phyloP scores from a whole-genome alignment of 768 basidiomycete genomes.

The Boletus rex-veris region DNA sequence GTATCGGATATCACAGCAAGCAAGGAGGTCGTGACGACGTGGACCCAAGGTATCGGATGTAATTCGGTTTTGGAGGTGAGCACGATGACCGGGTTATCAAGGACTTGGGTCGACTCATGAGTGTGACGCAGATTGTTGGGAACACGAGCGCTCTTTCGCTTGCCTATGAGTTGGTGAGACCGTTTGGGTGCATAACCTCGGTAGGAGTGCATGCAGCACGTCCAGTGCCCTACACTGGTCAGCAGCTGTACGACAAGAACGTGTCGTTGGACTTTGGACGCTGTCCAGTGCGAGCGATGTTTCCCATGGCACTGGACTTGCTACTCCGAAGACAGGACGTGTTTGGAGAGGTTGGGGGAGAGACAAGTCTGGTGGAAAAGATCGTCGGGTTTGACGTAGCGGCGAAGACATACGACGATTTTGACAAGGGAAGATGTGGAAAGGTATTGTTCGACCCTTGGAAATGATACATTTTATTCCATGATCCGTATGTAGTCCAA shows the following conservation, averaged over 20 bases:
- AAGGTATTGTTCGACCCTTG: constrained; percentile 79
- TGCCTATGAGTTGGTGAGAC: constrained; percentile 66
- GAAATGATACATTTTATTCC: constrained; percentile 32
- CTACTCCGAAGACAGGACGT: constrained; percentile 68
- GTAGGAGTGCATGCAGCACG: constrained; percentile 67
- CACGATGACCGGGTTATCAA: neutral
- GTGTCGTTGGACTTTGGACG: constrained; percentile 78
- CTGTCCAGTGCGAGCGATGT: constrained; percentile 76
- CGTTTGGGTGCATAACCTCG: constrained; percentile 72
- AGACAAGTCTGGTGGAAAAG: constrained; percentile 61
- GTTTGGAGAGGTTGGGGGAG: constrained; percentile 65
- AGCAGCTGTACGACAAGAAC: constrained; percentile 70
- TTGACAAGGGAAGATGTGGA: constrained; percentile 69
- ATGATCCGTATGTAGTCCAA: neutral
- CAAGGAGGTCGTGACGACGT: constrained; percentile 44
- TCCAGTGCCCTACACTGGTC: constrained; percentile 52
- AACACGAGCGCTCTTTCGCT: constrained; percentile 59
- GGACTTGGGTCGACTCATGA: neutral
- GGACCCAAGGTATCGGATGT: constrained; percentile 59
- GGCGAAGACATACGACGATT: constrained; percentile 55
- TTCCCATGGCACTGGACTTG: constrained; percentile 66
- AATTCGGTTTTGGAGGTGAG: constrained; percentile 66
- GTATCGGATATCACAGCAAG: constrained; percentile 51
- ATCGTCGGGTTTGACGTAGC: constrained; percentile 61
- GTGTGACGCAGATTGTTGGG: constrained; percentile 56